phyloP scores from a whole-genome alignment of 768 basidiomycete species.

The Crucibulum laeve region DNA sequence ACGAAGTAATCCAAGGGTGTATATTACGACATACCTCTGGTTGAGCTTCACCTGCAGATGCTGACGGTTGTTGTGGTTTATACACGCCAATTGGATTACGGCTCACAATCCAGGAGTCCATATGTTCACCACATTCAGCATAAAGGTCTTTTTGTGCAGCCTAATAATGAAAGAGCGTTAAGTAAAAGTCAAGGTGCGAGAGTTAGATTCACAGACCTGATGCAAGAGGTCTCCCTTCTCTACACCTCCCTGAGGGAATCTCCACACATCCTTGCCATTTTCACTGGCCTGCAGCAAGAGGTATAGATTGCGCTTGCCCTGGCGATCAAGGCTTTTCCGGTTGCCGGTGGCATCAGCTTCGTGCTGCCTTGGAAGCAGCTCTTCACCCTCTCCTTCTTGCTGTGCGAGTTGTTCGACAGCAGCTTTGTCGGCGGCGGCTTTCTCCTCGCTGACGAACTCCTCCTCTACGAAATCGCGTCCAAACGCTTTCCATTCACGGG shows the following conservation, averaged over 20 bases:
- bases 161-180: constrained; percentile 27
- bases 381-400: constrained; percentile 60
- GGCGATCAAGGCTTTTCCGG: constrained; percentile 73
- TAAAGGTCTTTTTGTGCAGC: constrained; percentile 71
- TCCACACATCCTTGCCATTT: constrained; percentile 60
- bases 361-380: constrained; percentile 56
- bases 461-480: constrained; percentile 54
- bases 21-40: constrained; percentile 30
- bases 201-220: constrained; percentile 47
- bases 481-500: constrained; percentile 70
- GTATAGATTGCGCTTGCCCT: constrained; percentile 83
- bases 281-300: constrained; percentile 61
- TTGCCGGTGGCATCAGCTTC: constrained; percentile 59
- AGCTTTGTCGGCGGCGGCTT: constrained; percentile 49
- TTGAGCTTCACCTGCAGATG: constrained; percentile 17
- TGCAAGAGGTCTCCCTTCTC: constrained; percentile 70
- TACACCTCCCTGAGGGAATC: constrained; percentile 70
- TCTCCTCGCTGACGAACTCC: constrained; percentile 39
- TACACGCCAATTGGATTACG: constrained; percentile 82
- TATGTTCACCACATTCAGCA: constrained; percentile 69
- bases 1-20: neutral
- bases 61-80: constrained; percentile 38
- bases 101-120: constrained; percentile 96
- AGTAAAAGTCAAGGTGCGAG: neutral
- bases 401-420: constrained; percentile 52